Conservation (phyloP, 306 rosid genomes). For the Hylodesmum podocarpum region DNA sequence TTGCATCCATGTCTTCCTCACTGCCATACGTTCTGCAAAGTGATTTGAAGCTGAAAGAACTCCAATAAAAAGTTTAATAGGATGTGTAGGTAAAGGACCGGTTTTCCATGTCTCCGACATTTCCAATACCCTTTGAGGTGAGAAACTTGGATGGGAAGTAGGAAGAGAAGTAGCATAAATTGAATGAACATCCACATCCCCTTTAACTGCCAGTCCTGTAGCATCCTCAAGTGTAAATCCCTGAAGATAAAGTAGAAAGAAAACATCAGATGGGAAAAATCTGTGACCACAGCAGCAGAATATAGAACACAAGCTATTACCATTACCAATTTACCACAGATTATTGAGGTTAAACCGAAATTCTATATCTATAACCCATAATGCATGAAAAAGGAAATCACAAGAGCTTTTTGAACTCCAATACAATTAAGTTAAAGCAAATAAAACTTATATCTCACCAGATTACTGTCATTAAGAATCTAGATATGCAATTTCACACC, state of each 20-base stretch:
- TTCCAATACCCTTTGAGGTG: conserved; percentile 86
- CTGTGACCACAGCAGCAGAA: neutral
- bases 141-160: conserved; percentile 82
- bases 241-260: conserved; percentile 39
- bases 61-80: conserved; percentile 69
- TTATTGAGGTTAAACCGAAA: neutral
- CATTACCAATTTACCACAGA: neutral
- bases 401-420: neutral
- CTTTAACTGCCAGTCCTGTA: conserved; percentile 83
- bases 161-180: conserved; percentile 88
- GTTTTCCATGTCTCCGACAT: conserved; percentile 83
- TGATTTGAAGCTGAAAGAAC: conserved; percentile 93
- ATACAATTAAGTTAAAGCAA: neutral
- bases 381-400: conserved; percentile 6
- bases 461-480: conserved; percentile 7
- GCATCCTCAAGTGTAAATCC: conserved; percentile 97
- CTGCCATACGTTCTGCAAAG: conserved; percentile 93
- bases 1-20: conserved; percentile 96
- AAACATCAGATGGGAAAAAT: neutral
- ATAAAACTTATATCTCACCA: neutral
- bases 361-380: neutral
- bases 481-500: conserved; percentile 18
- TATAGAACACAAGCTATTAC: conserved; percentile 1
- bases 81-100: conserved; percentile 54
- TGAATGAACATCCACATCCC: conserved; percentile 81